Conservation (phyloP, 306 rosid genomes). For the Begonia masoniana region DNA sequence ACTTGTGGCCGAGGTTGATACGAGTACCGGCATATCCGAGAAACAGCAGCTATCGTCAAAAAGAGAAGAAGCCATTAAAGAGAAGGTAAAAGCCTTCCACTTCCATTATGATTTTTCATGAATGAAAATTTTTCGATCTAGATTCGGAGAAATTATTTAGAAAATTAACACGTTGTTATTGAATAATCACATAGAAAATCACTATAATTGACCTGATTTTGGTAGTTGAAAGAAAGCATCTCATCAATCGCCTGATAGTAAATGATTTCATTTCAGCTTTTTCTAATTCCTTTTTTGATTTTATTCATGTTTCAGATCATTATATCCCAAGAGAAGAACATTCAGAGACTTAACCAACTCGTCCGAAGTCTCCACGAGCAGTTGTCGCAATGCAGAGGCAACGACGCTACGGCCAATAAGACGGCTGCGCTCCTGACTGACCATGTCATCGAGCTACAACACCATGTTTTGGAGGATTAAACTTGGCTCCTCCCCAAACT, state of each 20-base stretch:
- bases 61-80: constrained; percentile 59
- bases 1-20: constrained; percentile 52
- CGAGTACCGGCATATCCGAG: constrained; percentile 28
- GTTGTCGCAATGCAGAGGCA: constrained; percentile 46
- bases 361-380: constrained; percentile 58
- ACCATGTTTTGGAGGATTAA: constrained; percentile 44
- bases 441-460: constrained; percentile 43
- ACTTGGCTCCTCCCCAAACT: constrained; percentile 1
- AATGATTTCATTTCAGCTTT: too few species aligned
- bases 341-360: constrained; percentile 52
- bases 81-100: constrained; percentile 42
- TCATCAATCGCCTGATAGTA: too few species aligned
- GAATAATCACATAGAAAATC: too few species aligned
- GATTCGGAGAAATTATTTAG: too few species aligned
- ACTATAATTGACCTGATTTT: too few species aligned
- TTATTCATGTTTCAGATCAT: constrained; percentile 28
- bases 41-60: constrained; percentile 52
- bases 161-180: too few species aligned
- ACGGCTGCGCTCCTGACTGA: constrained; percentile 30
- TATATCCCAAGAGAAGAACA: constrained; percentile 63
- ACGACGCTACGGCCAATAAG: constrained; percentile 30
- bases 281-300: neutral
- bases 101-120: neutral
- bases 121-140: too few species aligned
- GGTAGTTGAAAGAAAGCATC: too few species aligned